Percentiles rank a stretch among this genome's conserved stretches.
Evolutionary conservation across 129 eudicot genomes (phyloP).

Genomic region (Artemisia argyi): DNA sequence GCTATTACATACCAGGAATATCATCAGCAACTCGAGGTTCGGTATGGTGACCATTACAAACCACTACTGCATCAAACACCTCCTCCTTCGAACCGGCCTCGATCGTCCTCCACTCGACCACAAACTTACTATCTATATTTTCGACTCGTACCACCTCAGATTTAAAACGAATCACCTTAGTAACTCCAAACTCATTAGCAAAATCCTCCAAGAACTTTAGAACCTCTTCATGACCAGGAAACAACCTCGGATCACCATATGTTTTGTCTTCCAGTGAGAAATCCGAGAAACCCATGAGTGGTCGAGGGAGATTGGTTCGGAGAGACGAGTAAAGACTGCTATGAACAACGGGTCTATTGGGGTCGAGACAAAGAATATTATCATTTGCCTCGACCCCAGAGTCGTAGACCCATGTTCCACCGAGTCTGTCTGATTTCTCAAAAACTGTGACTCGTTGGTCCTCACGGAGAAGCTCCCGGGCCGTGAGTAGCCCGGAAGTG

Average conservation of each 20-base stretch:
- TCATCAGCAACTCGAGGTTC: constrained; percentile 50
- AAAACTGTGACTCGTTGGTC: constrained; percentile 51
- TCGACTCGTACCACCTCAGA: constrained; percentile 51
- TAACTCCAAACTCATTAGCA: constrained; percentile 47
- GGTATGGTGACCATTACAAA: constrained; percentile 57
- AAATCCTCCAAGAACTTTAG: constrained; percentile 49
- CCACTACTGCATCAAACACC: constrained; percentile 65
- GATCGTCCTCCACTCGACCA: constrained; percentile 44
- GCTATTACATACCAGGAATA: constrained; percentile 45
- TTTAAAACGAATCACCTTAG: constrained; percentile 42
- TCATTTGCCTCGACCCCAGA: too few relatives aligned
- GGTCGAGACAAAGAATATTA: constrained; percentile 19
- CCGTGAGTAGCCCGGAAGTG: constrained; percentile 45
- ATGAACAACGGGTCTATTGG: constrained; percentile 53
- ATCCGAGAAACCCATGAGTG: constrained; percentile 62
- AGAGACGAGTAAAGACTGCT: constrained; percentile 69
- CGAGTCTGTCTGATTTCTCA: constrained; percentile 36
- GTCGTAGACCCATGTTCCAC: constrained; percentile 5
- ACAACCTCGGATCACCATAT: constrained; percentile 47
- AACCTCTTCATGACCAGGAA: constrained; percentile 74
- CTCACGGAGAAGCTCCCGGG: constrained; percentile 53
- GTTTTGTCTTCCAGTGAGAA: constrained; percentile 44
- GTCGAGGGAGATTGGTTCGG: constrained; percentile 70
- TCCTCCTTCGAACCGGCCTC: constrained; percentile 30
- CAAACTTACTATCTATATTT: constrained; percentile 31